Evolutionary conservation across 2,329 filamentous ascomycete species (phyloP).

Genomic region (Dothistroma pini): DNA sequence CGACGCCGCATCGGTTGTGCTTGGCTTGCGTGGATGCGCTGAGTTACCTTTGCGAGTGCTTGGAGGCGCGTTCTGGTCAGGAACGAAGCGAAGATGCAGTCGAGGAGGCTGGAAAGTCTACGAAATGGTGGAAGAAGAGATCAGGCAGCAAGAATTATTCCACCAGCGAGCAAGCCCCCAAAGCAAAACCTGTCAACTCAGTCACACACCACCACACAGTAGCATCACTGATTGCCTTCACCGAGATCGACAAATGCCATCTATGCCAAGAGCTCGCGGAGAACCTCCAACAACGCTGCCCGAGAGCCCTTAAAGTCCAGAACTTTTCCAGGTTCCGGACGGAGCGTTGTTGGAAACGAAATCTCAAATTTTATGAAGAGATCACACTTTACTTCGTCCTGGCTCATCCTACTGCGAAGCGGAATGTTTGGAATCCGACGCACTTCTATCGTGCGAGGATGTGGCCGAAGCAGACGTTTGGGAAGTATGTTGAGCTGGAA

Average conservation of each 20-base stretch:
- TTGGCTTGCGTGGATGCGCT: neutral
- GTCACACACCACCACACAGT: neutral
- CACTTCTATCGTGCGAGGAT: neutral
- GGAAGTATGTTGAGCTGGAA: neutral
- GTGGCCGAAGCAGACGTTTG: neutral
- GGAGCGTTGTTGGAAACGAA: neutral
- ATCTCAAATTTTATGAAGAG: neutral
- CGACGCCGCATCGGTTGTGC: neutral
- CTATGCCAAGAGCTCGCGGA: neutral
- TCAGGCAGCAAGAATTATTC: neutral
- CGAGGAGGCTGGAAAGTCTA: neutral
- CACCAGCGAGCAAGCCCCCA: neutral
- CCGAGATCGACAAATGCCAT: neutral
- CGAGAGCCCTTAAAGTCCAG: neutral
- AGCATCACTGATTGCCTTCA: neutral
- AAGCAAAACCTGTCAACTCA: neutral
- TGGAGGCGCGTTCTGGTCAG: neutral
- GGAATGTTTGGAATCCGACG: neutral
- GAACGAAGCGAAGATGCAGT: neutral
- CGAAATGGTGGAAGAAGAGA: neutral
- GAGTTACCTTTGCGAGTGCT: neutral
- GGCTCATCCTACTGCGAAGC: neutral
- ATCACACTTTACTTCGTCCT: neutral
- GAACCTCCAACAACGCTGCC: neutral
- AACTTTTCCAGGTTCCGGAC: neutral